A percentile compares a stretch with the other conserved stretches of the same genome.
Conservation (phyloP, 1,284 basidiomycete species). For the Cystobasidiaceae sp. region DNA sequence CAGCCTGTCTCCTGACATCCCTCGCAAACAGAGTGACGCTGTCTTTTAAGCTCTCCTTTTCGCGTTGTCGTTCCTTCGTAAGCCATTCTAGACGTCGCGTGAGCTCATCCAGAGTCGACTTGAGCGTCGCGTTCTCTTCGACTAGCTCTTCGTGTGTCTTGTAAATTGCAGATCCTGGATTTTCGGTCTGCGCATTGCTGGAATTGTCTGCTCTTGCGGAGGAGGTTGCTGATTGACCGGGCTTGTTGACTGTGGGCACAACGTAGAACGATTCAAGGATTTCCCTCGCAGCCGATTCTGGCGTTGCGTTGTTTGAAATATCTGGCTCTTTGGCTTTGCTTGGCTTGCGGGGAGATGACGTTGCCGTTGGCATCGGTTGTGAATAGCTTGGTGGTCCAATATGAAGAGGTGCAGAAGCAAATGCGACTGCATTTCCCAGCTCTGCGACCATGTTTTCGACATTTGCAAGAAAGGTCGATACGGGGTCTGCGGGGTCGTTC, state of each 20-base stretch:
- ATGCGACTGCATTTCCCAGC: slow-evolving; percentile 25
- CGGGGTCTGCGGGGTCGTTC: slow-evolving; percentile 23
- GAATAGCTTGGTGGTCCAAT: neutral
- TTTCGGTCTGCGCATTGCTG: too few relatives aligned
- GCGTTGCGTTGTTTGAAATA: neutral
- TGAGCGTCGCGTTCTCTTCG: slow-evolving; percentile 20
- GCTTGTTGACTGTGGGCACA: slow-evolving; percentile 11
- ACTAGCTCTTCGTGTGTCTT: slow-evolving; percentile 30
- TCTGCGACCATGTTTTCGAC: slow-evolving; percentile 29
- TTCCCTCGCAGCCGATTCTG: neutral
- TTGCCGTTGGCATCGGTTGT: neutral
- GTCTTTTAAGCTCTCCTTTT: slow-evolving; percentile 14
- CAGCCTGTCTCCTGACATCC: slow-evolving; percentile 27
- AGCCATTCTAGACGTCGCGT: slow-evolving; percentile 15
- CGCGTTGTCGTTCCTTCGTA: slow-evolving; percentile 16
- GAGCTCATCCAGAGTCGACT: slow-evolving; percentile 18
- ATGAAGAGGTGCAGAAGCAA: slow-evolving; percentile 24
- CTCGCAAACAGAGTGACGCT: slow-evolving; percentile 26
- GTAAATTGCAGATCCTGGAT: neutral
- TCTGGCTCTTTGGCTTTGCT: neutral
- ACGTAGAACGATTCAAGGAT: slow-evolving; percentile 27
- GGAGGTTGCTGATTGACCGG: neutral
- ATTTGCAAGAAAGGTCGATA: slow-evolving; percentile 14
- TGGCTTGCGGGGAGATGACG: neutral
- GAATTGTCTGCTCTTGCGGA: too few relatives aligned